Evolutionary conservation across 371 early-diverging fungal genomes (phyloP), one percentile per base, ranked within the genome.

Genomic region (Circinella minor): DNA sequence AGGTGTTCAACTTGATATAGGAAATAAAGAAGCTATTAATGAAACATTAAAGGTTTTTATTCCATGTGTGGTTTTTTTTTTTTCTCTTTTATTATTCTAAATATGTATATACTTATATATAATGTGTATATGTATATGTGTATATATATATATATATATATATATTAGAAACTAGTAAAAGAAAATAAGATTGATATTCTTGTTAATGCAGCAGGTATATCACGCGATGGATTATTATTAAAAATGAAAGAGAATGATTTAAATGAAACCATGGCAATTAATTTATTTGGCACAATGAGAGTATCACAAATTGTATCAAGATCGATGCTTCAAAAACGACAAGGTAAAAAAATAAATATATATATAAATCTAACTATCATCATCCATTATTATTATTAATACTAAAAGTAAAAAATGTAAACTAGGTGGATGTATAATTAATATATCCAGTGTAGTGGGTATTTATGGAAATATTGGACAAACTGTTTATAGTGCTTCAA

Each of bases 401-500:
- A 3, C 11, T 37, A 37, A 49, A 60, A 20, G 43, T 27, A 27
- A 27, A 27, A 27, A 27, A n/a, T n/a, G n/a, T n/a, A n/a, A n/a
- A n/a, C 51, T 66, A 69, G 77, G 77, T 76, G 93, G 95, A 2
- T 90, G 88, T 59, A 94, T 96, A 61, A 85, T 97, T 77, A 96
- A 96, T 77, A 83, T 96, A 18, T 80, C 94, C 2, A 94, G 95
- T 65, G 89, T 93, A 3, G 81, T 94, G 34, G 98, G 95, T 13
- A 60, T 91, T 11, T 80, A 87, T 34, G 95, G 96, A 4, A 94
- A 92, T 68, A 73, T 76, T 55, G 98, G 94, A 4, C 94, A 94
- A 77, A 80, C 87, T 10, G 88, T 85, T 15, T 96, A 96, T 77
- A 83, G 90, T 71, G 95, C 96, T 0, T 87, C 94, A 55, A 96